Percentiles rank a stretch among this genome's conserved stretches.
Conservation (phyloP, 208 protist genomes). For the Leishmania turanica region DNA sequence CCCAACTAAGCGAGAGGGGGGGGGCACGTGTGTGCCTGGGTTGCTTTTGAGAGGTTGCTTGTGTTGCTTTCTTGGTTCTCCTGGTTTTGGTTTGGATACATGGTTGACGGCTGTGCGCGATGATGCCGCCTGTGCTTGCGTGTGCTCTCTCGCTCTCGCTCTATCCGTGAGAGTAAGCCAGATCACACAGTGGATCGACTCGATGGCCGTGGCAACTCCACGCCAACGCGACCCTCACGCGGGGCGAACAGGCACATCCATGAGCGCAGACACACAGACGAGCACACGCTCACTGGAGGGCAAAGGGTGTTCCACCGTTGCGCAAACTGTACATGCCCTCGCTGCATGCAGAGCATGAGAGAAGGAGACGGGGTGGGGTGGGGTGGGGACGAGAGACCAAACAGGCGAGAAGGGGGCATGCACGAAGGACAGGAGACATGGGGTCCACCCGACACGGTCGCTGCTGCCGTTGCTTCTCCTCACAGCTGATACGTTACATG, state of each 20-base stretch:
- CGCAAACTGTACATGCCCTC: not conserved
- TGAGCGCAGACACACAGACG: not conserved
- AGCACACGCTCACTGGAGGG: not conserved
- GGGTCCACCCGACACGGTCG: not conserved
- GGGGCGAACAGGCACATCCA: not conserved
- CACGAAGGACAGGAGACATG: not conserved
- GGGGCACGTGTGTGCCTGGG: not conserved
- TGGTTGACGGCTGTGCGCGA: not conserved
- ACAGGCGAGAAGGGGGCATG: not conserved
- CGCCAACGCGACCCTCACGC: not conserved
- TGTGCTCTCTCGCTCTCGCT: not conserved
- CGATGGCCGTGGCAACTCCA: not conserved
- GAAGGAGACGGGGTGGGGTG: not conserved
- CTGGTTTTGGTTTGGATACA: not conserved
- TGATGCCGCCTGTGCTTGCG: not conserved
- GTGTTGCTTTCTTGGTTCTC: not conserved
- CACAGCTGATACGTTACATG: conserved; percentile 42
- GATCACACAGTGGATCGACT: not conserved
- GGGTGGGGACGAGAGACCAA: not conserved
- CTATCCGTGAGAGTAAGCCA: not conserved
- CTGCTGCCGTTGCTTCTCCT: not conserved
- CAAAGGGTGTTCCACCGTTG: not conserved
- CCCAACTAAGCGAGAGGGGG: not conserved
- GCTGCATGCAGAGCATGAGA: not conserved
- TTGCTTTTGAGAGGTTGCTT: not conserved